These are phyloP conservation scores for Candida mesenterica DNA, from an alignment of 1,139 yeast species.

Conservation along the genomic window DNA sequence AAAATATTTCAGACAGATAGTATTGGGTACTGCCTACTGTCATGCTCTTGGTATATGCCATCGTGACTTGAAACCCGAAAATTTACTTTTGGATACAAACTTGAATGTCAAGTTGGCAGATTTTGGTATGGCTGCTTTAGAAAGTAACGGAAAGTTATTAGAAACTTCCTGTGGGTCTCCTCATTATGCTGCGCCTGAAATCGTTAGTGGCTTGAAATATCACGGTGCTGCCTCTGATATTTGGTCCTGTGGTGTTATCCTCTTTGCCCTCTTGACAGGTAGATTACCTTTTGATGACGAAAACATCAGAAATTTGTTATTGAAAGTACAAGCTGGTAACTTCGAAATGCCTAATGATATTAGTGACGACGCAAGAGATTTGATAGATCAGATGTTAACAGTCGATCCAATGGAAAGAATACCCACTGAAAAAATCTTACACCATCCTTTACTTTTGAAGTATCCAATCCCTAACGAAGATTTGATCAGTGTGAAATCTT, in stretches of 20 bases:
- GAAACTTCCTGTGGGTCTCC: conserved; percentile 87
- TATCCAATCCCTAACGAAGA: conserved; percentile 55
- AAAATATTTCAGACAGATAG: conserved; percentile 70
- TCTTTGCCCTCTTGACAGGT: conserved; percentile 75
- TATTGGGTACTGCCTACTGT: conserved; percentile 78
- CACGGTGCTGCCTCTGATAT: conserved; percentile 84
- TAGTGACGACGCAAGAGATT: conserved; percentile 66
- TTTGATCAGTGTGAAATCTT: conserved; percentile 49
- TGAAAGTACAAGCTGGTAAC: conserved; percentile 74
- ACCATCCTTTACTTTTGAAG: conserved; percentile 71
- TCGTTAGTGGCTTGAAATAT: conserved; percentile 71
- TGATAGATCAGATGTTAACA: conserved; percentile 67
- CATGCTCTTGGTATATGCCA: conserved; percentile 81
- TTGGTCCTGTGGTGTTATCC: conserved; percentile 84
- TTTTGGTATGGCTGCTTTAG: conserved; percentile 86
- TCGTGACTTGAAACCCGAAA: conserved; percentile 80
- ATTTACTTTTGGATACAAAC: conserved; percentile 62
- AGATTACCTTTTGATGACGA: conserved; percentile 82
- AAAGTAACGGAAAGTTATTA: conserved; percentile 64
- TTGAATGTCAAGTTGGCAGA: conserved; percentile 77
- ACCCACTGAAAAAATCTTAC: conserved; percentile 69
- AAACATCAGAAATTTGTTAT: conserved; percentile 63
- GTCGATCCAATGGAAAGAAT: conserved; percentile 79
- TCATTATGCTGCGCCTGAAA: conserved; percentile 86
- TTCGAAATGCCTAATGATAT: conserved; percentile 71